phyloP scores from a whole-genome alignment of 2,329 filamentous ascomycete species.

The Verticillium dahliae region DNA sequence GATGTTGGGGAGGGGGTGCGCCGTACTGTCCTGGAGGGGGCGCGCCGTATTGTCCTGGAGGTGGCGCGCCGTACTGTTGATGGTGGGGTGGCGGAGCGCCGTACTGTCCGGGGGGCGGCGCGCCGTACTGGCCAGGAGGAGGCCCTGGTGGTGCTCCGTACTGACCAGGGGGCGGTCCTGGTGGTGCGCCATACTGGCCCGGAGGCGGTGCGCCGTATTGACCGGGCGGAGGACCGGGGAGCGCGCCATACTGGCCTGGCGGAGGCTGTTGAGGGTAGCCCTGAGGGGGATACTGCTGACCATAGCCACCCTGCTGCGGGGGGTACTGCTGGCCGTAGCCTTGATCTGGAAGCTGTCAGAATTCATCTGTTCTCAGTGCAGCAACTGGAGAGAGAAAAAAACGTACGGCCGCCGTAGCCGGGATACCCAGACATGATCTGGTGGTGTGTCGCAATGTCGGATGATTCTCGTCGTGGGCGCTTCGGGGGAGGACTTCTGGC shows the following conservation, averaged over 20 bases:
- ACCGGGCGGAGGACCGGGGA: constrained; percentile 10
- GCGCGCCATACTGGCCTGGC: constrained; percentile 16
- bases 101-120: constrained; percentile 26
- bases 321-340: constrained; percentile 31
- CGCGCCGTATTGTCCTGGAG: constrained; percentile 26
- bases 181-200: constrained; percentile 33
- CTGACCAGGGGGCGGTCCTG: constrained; percentile 16
- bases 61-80: constrained; percentile 19
- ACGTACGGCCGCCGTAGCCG: background rate
- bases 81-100: constrained; percentile 24
- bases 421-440: background rate
- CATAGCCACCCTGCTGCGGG: constrained; percentile 21
- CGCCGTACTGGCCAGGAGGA: constrained; percentile 26
- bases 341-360: constrained; percentile 19
- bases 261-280: constrained; percentile 28
- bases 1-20: constrained; percentile 24
- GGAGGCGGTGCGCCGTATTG: constrained; percentile 19
- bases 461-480: background rate
- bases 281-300: constrained; percentile 18
- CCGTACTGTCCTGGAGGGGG: no score
- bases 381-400: background rate
- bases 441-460: background rate
- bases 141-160: constrained; percentile 23
- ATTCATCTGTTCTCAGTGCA: background rate
- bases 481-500: background rate